Evolutionary conservation across 345 rosid species (phyloP).

Genomic region (Salix arbutifolia): DNA sequence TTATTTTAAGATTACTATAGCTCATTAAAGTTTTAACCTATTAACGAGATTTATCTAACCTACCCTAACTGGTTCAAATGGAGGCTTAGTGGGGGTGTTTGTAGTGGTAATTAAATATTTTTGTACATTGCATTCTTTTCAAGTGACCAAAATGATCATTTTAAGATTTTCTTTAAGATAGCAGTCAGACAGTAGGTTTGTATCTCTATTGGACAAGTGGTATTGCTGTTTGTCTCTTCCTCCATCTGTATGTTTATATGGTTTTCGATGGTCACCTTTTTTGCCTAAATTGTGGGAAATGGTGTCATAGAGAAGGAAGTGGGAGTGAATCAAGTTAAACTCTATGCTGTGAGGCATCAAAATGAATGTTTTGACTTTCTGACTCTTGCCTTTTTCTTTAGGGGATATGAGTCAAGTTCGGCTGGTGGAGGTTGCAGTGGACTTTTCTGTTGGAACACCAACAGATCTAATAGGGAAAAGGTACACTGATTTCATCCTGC

Average conservation of each 20-base stretch:
- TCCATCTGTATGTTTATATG: background rate
- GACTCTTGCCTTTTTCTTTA: conserved; percentile 28
- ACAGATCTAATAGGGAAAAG: conserved; percentile 51
- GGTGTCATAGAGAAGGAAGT: background rate
- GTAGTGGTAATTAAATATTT: background rate
- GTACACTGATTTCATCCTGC: conserved; percentile 27
- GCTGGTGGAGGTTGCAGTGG: conserved; percentile 70
- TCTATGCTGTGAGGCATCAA: background rate
- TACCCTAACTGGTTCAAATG: background rate
- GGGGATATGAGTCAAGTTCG: conserved; percentile 85
- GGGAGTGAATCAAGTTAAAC: background rate
- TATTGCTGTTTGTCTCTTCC: background rate
- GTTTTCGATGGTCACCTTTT: background rate
- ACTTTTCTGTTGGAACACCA: conserved; percentile 77
- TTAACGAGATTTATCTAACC: background rate
- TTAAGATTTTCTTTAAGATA: background rate
- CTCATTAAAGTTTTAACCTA: background rate
- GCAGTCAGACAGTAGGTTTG: background rate
- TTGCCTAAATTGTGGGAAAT: background rate
- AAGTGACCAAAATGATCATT: background rate
- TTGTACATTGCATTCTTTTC: no score
- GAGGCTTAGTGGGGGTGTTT: background rate
- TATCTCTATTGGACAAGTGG: background rate
- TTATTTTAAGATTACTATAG: background rate
- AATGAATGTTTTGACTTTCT: background rate